Conservation (phyloP, 805 yeast species). For the Ogataea naganishii region DNA sequence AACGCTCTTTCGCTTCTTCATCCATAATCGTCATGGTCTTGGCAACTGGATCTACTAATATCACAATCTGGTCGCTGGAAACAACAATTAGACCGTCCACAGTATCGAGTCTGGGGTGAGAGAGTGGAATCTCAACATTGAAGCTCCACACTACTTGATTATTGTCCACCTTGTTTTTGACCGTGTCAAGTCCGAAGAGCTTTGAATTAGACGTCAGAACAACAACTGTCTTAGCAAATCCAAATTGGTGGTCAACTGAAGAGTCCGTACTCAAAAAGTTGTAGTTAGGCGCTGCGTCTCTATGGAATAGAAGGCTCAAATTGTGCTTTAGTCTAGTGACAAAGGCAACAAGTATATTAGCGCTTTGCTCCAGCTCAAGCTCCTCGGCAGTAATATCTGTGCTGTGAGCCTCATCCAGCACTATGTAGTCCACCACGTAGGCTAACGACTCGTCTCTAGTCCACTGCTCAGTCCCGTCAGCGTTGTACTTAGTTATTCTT, state of each 20-base stretch:
- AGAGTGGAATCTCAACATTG: conserved; percentile 4
- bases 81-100: too few relatives aligned
- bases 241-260: conserved; percentile 27
- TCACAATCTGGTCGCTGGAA: too few relatives aligned
- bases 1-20: too few relatives aligned
- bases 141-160: conserved; percentile 28
- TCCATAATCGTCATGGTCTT: too few relatives aligned
- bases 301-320: conserved; percentile 7
- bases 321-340: conserved; percentile 24
- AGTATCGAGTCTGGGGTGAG: neutral
- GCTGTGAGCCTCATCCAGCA: conserved; percentile 18
- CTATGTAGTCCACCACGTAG: conserved; percentile 24
- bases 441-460: conserved; percentile 33
- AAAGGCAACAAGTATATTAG: conserved; percentile 22
- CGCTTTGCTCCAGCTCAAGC: conserved; percentile 20
- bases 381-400: conserved; percentile 18
- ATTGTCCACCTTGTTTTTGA: conserved; percentile 10
- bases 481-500: conserved; percentile 10
- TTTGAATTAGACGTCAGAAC: conserved; percentile 31
- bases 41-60: too few relatives aligned
- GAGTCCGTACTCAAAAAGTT: conserved; percentile 9
- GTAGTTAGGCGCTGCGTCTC: conserved; percentile 9
- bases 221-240: conserved; percentile 34
- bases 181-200: conserved; percentile 35
- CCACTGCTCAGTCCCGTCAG: conserved; percentile 28